Percentiles rank a stretch among this genome's conserved stretches.
Conservation (phyloP, 2,329 filamentous ascomycete species). For the Trichoderma sp. region DNA sequence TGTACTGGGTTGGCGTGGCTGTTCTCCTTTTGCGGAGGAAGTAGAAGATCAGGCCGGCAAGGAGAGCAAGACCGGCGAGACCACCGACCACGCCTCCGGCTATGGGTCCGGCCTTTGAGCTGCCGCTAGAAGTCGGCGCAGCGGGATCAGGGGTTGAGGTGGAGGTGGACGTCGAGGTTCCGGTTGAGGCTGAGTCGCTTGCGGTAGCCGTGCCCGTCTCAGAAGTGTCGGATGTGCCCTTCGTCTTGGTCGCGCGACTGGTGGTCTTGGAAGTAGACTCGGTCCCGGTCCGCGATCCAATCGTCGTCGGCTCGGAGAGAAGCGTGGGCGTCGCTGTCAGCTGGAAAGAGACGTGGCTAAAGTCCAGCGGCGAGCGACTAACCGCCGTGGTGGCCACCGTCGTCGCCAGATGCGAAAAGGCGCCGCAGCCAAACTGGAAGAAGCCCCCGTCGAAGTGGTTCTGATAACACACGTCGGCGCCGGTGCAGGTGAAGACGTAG, state of each 20-base stretch:
- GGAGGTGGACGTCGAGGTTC: conserved; percentile 16
- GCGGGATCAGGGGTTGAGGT: conserved; percentile 26
- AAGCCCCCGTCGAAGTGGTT: conserved; percentile 56
- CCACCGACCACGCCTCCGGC: conserved; percentile 55
- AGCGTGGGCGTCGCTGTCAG: conserved; percentile 41
- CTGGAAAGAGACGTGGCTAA: conserved; percentile 41
- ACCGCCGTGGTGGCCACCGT: conserved; percentile 48
- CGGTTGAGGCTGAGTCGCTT: conserved; percentile 10
- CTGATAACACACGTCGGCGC: conserved; percentile 51
- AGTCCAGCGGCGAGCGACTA: conserved; percentile 36
- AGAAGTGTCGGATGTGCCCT: not conserved
- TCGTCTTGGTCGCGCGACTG: not conserved
- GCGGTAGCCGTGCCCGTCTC: conserved; percentile 12
- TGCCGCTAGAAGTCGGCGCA: conserved; percentile 31
- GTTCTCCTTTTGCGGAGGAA: conserved; percentile 43
- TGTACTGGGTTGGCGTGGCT: conserved; percentile 31
- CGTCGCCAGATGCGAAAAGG: conserved; percentile 46
- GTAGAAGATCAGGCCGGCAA: conserved; percentile 44
- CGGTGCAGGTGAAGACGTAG: conserved; percentile 56
- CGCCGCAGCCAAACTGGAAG: conserved; percentile 57
- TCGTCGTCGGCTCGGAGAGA: conserved; percentile 42
- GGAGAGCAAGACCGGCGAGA: conserved; percentile 44
- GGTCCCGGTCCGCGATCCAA: conserved; percentile 30
- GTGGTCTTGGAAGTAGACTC: not conserved
- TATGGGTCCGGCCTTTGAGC: conserved; percentile 46